These are phyloP conservation scores for Anisodus tanguticus DNA, from an alignment of 257 asterid species.

Conservation along the genomic window DNA sequence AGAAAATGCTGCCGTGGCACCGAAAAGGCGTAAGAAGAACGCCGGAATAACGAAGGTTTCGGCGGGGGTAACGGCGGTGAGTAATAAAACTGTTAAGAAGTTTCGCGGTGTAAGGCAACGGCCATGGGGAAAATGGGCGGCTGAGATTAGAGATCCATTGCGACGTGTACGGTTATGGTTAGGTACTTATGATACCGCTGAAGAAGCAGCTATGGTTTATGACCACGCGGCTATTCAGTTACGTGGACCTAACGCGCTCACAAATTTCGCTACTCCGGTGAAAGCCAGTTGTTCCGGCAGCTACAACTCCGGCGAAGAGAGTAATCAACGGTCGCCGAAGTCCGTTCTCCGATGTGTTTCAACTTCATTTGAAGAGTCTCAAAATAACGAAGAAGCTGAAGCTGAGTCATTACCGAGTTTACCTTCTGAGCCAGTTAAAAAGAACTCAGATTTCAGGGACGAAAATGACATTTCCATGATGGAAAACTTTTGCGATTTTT, in stretches of 20 bases:
- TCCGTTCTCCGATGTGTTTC: slow-evolving; percentile 44
- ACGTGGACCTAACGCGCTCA: slow-evolving; percentile 93
- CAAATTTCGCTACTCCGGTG: slow-evolving; percentile 51
- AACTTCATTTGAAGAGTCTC: slow-evolving; percentile 44
- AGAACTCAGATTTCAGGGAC: background rate
- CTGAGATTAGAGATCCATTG: slow-evolving; percentile 87
- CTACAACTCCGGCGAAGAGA: slow-evolving; percentile 72
- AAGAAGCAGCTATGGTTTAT: slow-evolving; percentile 96
- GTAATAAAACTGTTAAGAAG: slow-evolving; percentile 44
- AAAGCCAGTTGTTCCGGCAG: slow-evolving; percentile 41
- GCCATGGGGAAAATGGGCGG: slow-evolving; percentile 99
- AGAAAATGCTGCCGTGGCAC: slow-evolving; percentile 1
- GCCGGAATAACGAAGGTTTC: slow-evolving; percentile 28
- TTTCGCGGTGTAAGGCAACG: slow-evolving; percentile 87
- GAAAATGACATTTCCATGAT: slow-evolving; percentile 26
- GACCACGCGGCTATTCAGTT: slow-evolving; percentile 93
- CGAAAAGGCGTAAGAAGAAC: slow-evolving; percentile 50
- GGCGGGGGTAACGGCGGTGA: slow-evolving; percentile 20
- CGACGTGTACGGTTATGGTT: slow-evolving; percentile 86
- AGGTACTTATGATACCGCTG: slow-evolving; percentile 91
- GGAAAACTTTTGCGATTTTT: slow-evolving; percentile 47
- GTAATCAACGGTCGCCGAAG: slow-evolving; percentile 54
- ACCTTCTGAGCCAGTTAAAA: background rate
- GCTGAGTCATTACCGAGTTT: slow-evolving; percentile 43
- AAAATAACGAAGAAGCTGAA: slow-evolving; percentile 46